Conservation (phyloP, 306 rosid species). For the Quercus berberidifolia region DNA sequence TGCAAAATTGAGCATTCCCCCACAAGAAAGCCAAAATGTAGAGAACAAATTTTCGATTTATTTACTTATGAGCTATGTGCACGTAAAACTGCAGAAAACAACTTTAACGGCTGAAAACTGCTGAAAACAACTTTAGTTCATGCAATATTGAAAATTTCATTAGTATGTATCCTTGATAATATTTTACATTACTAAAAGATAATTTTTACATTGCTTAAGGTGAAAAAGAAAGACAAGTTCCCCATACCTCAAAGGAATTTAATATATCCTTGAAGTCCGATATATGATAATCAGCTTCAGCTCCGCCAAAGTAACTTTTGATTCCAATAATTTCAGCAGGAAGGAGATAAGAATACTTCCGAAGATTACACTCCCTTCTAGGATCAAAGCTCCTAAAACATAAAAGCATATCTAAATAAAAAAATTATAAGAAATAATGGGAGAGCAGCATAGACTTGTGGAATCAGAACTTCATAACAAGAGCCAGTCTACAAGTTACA, state of each 20-base stretch:
- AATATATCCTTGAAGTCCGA: constrained; percentile 73
- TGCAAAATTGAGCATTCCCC: neutral
- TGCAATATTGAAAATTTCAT: neutral
- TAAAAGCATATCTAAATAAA: constrained; percentile 21
- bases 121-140: neutral
- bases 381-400: constrained; percentile 87
- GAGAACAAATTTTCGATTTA: neutral
- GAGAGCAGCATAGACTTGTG: constrained; percentile 3
- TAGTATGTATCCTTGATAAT: too few relatives aligned
- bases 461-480: neutral
- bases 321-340: constrained; percentile 87
- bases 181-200: constrained; percentile 2
- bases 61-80: neutral
- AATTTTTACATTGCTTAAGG: constrained; percentile 1
- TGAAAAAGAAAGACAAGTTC: neutral
- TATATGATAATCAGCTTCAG: constrained; percentile 64
- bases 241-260: constrained; percentile 66
- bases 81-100: neutral
- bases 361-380: constrained; percentile 72
- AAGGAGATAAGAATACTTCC: constrained; percentile 76
- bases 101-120: neutral
- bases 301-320: constrained; percentile 39
- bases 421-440: constrained; percentile 7
- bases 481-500: neutral
- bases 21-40: neutral